Evolutionary conservation across 2,329 filamentous ascomycete species (phyloP).

Genomic region (Pseudogymnoascus verrucosus): DNA sequence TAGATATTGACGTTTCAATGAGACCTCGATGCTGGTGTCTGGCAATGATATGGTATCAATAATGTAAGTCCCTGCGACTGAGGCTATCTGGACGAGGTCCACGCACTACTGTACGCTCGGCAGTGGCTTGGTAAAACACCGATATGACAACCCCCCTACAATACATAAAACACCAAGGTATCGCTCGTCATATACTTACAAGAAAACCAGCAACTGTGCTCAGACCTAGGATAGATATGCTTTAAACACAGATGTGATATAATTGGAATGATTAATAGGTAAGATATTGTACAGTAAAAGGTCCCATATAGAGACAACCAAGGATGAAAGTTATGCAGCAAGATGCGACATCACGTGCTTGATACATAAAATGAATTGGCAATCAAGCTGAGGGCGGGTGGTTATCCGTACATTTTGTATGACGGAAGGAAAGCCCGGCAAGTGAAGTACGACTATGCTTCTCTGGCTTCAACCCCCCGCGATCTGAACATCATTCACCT

Average conservation of each 20-base stretch:
- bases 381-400: background rate
- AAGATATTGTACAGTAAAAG: background rate
- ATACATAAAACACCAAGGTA: constrained; percentile 8
- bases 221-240: background rate
- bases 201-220: background rate
- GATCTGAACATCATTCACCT: background rate
- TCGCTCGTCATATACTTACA: background rate
- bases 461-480: background rate
- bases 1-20: constrained; percentile 7
- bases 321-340: background rate
- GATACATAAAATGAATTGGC: background rate
- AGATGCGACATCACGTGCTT: background rate
- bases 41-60: background rate
- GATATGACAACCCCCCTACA: constrained; percentile 7
- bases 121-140: constrained; percentile 7
- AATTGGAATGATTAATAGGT: background rate
- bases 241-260: background rate
- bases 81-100: constrained; percentile 2
- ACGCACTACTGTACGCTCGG: constrained; percentile 7
- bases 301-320: background rate
- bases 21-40: background rate
- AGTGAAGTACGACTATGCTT: background rate
- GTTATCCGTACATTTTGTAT: background rate
- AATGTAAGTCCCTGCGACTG: background rate
- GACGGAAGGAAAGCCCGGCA: background rate